Conservation (phyloP, 257 asterid genomes). For the Jaltomata sinuosa region DNA sequence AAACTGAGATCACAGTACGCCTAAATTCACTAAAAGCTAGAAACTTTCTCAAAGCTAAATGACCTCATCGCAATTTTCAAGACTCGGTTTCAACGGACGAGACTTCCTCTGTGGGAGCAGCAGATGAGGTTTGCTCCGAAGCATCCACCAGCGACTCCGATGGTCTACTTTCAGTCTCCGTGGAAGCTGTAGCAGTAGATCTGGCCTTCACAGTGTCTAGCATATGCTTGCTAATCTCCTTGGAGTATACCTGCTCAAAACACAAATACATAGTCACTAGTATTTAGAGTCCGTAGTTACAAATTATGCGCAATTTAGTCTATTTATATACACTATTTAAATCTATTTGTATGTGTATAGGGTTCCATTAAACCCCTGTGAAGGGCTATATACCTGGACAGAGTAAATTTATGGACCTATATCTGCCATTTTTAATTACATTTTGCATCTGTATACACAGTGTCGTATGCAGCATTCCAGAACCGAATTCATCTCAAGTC, state of each 20-base stretch:
- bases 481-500: not conserved
- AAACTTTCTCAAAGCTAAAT: not conserved
- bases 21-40: not conserved
- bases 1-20: not conserved
- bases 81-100: not conserved
- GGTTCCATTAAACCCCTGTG: not conserved
- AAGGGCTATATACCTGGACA: not conserved
- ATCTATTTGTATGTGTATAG: not conserved
- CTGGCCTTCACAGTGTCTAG: constrained; percentile 4
- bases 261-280: not conserved
- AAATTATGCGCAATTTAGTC: not conserved
- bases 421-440: not conserved
- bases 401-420: not conserved
- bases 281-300: not conserved
- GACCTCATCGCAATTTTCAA: not conserved
- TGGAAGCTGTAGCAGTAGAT: not conserved
- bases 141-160: not conserved
- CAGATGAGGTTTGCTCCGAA: not conserved
- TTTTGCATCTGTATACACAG: not conserved
- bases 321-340: not conserved
- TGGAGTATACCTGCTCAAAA: constrained; percentile 9
- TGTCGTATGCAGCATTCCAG: too few species aligned
- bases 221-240: constrained; percentile 13
- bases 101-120: not conserved
- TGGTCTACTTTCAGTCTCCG: not conserved